Base-by-base conservation (phyloP, 768 basidiomycete genomes). In the Paxillus rubicundulus region DNA sequence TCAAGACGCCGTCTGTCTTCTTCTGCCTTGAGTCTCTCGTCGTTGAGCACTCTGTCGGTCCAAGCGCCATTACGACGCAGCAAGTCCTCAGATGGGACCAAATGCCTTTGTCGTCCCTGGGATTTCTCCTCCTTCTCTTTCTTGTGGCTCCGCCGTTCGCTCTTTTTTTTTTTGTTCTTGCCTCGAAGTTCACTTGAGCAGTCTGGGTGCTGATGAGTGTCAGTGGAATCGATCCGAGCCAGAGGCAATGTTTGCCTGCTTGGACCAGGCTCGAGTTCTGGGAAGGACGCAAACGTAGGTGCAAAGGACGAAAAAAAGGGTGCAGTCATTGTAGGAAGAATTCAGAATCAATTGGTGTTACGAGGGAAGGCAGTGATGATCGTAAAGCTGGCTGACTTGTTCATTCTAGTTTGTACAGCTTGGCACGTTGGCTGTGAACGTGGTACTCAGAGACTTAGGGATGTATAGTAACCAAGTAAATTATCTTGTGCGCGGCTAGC, bases 261-360 rank as follows among this genome's bases (percentile, higher is more conserved):
- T 5, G 77, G 67, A 4, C 72, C 76, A 47, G 74, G 68, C 18
- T 80, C 77, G n/a, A 80, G 52, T 48, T 85, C 82, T 33, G 87
- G 86, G 65, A 89, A 89, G 24, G 86, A 86, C 13, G 77, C 64
- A 65, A 89, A 89, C 2, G 84, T 82, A 2, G 83, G 82, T 28
- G 84, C 77, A 61, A 86, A 78, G 4, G 82, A 82, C 3, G 78
- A 77, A 66, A 82, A 85, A 4, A 85, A 82, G 45, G 82, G 79
- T 32, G 79, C 68, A 58, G 78, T 70, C 79, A 84, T 63, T 54
- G 54, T 51, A n/a, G 18, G 39, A 21, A 36, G 33, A 33, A n/a
- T 53, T 28, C 45, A 20, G 46, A 44, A 24, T 38, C 45, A 32
- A 33, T 38, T 38, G 32, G 30, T 28, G 9, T 24, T 32, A 56